These are phyloP conservation scores for Parathielavia appendiculata DNA, from an alignment of 495 filamentous ascomycete species.

Conservation along the genomic window DNA sequence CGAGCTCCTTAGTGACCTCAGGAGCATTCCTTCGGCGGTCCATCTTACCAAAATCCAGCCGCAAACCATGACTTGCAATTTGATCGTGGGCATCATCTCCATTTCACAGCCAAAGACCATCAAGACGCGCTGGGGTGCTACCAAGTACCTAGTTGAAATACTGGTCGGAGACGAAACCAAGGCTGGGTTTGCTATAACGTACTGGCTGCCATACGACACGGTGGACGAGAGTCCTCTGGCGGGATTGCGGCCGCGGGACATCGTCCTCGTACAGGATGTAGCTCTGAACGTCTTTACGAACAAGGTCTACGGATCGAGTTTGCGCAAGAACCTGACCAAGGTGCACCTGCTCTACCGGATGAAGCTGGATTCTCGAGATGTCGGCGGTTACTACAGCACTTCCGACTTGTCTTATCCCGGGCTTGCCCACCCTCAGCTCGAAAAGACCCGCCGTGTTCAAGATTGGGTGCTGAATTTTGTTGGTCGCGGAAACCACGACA, in stretches of 20 bases:
- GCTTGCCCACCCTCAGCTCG: conserved; percentile 45
- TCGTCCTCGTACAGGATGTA: conserved; percentile 70
- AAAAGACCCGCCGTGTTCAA: conserved; percentile 61
- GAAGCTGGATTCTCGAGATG: conserved; percentile 38
- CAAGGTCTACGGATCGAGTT: conserved; percentile 70
- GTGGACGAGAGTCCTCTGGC: conserved; percentile 43
- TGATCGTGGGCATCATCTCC: conserved; percentile 73
- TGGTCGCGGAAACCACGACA: conserved; percentile 25
- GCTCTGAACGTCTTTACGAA: conserved; percentile 68
- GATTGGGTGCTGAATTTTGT: conserved; percentile 76
- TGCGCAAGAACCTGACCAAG: conserved; percentile 64
- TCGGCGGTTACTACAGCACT: conserved; percentile 39
- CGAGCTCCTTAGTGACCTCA: conserved; percentile 55
- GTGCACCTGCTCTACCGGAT: conserved; percentile 61
- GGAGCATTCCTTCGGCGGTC: conserved; percentile 62
- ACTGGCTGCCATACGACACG: conserved; percentile 60
- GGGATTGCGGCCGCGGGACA: conserved; percentile 59
- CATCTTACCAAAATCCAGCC: conserved; percentile 65
- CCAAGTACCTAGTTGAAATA: conserved; percentile 65
- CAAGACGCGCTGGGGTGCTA: conserved; percentile 48
- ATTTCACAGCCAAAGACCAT: conserved; percentile 58
- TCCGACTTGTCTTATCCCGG: conserved; percentile 35
- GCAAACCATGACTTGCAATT: conserved; percentile 71
- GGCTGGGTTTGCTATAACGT: conserved; percentile 73
- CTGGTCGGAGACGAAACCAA: conserved; percentile 83